Conservation (phyloP, 192 early-diverging fungal genomes). For the Coemansia reversa region DNA sequence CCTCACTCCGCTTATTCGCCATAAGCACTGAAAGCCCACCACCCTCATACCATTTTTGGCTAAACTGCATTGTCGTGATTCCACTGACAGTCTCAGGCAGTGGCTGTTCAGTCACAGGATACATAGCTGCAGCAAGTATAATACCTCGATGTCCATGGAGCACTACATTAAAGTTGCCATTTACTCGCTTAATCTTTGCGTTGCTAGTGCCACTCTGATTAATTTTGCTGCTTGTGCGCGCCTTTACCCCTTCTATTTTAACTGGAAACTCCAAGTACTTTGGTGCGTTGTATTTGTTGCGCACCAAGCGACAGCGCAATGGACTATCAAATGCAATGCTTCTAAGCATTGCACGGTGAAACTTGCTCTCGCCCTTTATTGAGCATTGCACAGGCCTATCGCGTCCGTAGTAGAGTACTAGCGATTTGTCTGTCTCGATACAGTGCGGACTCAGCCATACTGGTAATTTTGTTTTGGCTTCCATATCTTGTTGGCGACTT, state of each 20-base stretch:
- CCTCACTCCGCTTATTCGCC: conserved; percentile 44
- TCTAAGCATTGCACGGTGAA: conserved; percentile 22
- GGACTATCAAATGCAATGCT: conserved; percentile 9
- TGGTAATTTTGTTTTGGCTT: conserved; percentile 1
- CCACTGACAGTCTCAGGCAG: conserved; percentile 43
- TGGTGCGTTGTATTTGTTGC: conserved; percentile 13
- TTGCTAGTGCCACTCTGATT: background rate
- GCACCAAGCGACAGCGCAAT: conserved; percentile 34
- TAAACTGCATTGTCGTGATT: conserved; percentile 47
- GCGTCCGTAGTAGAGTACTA: conserved; percentile 33
- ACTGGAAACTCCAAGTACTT: conserved; percentile 25
- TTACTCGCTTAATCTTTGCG: conserved; percentile 7
- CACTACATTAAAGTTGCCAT: conserved; percentile 45
- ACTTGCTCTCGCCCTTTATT: conserved; percentile 22
- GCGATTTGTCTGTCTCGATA: conserved; percentile 26
- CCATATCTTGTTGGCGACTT: conserved; percentile 11
- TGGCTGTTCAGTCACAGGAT: conserved; percentile 33
- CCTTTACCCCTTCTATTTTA: conserved; percentile 9
- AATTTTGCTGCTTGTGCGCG: background rate
- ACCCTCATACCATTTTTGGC: conserved; percentile 47
- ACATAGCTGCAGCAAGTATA: conserved; percentile 33
- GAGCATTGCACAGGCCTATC: conserved; percentile 46
- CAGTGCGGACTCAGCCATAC: conserved; percentile 31
- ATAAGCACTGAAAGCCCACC: conserved; percentile 29
- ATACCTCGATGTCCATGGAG: conserved; percentile 35